Evolutionary conservation across 345 rosid species (phyloP), one percentile per base, ranked within the genome.

Genomic region (Salix koriyanagi): DNA sequence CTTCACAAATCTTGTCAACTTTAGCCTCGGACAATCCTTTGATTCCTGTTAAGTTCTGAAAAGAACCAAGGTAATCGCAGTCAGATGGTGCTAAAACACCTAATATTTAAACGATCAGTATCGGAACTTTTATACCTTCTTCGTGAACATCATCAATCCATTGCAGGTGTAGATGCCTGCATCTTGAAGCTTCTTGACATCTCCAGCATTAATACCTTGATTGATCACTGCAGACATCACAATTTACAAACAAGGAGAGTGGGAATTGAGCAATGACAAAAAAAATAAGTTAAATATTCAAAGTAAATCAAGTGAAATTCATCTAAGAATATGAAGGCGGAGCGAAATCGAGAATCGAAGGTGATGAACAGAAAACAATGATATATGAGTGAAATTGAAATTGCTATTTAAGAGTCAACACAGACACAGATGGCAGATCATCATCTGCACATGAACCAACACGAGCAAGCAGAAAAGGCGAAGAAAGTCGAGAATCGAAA

Each of bases 81-180:
- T 78, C 39, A 72, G 46, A 56, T n/a, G 28, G 14, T 21, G 13
- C 14, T 73, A 61, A 41, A 71, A 16, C 23, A 48, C 64, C n/a
- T 4, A 39, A 10, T 39, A 18, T 71, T 23, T 21, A 65, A 48
- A 32, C 2, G 36, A 84, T 23, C 25, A 48, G 32, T 68, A 50
- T 21, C 67, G 71, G 56, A 41, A 67, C 30, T 21, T 11, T 36
- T 23, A 54, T 74, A 90, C 96, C 97, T 95, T 93, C 88, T 90
- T 93, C 36, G 99, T 95, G 77, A 91, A 96, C 99, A 93, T 95
- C 98, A 93, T 91, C 84, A 93, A 90, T 68, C 98, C 97, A 83
- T 95, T 95, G 86, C 98, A 95, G 76, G 99, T 93, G 76, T 89
- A 89, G 73, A 95, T 95, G 81, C 98, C 97, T 54, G 97, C 98